These are phyloP conservation scores for Colletotrichum liriopes DNA, from an alignment of 2,329 filamentous ascomycete genomes.

Conservation along the genomic window DNA sequence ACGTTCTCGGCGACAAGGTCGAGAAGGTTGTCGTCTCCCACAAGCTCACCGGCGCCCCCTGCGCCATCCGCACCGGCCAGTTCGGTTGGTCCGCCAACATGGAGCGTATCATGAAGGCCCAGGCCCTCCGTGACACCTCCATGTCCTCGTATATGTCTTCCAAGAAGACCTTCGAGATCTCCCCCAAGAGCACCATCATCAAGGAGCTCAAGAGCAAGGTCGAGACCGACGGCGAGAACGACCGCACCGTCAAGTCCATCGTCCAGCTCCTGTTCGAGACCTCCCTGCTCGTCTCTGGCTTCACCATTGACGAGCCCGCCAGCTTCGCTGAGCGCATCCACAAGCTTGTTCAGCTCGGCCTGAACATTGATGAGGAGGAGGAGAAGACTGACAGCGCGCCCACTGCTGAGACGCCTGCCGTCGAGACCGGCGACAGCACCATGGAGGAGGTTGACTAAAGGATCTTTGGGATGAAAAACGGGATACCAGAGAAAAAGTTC, in stretches of 20 bases:
- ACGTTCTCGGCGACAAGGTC: slow-evolving; percentile 98
- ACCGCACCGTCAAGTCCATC: slow-evolving; percentile 99
- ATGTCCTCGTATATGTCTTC: slow-evolving; percentile 99
- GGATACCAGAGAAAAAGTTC: slow-evolving; percentile 54
- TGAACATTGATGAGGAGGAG: slow-evolving; percentile 96
- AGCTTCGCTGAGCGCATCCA: slow-evolving; percentile 99
- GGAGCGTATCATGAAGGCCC: slow-evolving; percentile 99
- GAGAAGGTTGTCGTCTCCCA: slow-evolving; percentile 99
- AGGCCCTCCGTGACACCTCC: slow-evolving; percentile 99
- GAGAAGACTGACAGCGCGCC: slow-evolving; percentile 76
- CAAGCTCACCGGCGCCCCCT: slow-evolving; percentile 95
- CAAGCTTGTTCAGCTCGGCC: slow-evolving; percentile 97
- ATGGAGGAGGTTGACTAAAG: slow-evolving; percentile 99
- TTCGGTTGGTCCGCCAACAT: slow-evolving; percentile 99
- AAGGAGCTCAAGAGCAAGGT: slow-evolving; percentile 99
- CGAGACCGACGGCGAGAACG: slow-evolving; percentile 96
- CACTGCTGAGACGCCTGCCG: slow-evolving; percentile 71
- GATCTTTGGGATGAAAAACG: slow-evolving; percentile 48
- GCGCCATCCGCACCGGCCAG: slow-evolving; percentile 98
- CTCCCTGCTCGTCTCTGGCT: slow-evolving; percentile 96
- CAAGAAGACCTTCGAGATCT: slow-evolving; percentile 99
- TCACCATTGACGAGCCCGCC: slow-evolving; percentile 99
- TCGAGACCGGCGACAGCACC: slow-evolving; percentile 86
- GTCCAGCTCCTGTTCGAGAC: slow-evolving; percentile 99
- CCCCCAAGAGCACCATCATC: slow-evolving; percentile 97